Conservation (phyloP, 257 asterid genomes). For the Capsicum chinense region DNA sequence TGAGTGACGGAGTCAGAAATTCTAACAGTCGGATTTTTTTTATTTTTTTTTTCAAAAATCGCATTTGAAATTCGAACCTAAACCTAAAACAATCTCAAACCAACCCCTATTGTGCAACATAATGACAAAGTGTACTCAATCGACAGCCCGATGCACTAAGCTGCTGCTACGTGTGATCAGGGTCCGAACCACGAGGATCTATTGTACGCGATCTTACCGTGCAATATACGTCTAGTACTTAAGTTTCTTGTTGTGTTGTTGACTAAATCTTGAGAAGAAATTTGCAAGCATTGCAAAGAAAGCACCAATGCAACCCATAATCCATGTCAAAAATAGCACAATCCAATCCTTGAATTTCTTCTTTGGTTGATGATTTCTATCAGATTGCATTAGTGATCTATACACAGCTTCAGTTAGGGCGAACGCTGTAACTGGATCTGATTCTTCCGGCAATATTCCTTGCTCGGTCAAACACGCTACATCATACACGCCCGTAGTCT, state of each 20-base stretch:
- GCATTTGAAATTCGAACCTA: not conserved
- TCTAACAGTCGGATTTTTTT: too few relatives aligned
- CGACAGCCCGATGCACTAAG: too few relatives aligned
- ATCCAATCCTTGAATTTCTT: conserved; percentile 48
- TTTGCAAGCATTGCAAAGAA: conserved; percentile 55
- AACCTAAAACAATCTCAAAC: not conserved
- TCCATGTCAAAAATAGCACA: conserved; percentile 39
- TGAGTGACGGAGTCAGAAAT: not conserved
- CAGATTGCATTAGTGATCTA: conserved; percentile 61
- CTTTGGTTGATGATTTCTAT: conserved; percentile 62
- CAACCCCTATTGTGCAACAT: conserved; percentile 18
- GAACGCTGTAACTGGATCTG: conserved; percentile 59
- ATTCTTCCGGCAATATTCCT: conserved; percentile 66
- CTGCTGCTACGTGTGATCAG: too few relatives aligned
- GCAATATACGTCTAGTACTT: conserved; percentile 24
- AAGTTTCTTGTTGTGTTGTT: conserved; percentile 35
- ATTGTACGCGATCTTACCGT: not conserved
- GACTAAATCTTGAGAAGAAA: conserved; percentile 56
- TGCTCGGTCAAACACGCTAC: conserved; percentile 65
- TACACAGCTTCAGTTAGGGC: conserved; percentile 64
- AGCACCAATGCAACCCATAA: conserved; percentile 54
- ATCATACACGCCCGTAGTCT: conserved; percentile 67
- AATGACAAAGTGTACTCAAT: not conserved
- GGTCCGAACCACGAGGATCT: not conserved
- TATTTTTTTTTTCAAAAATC: not conserved